phyloP scores from a whole-genome alignment of 2,329 filamentous ascomycete genomes.

The Penicillium sp. region DNA sequence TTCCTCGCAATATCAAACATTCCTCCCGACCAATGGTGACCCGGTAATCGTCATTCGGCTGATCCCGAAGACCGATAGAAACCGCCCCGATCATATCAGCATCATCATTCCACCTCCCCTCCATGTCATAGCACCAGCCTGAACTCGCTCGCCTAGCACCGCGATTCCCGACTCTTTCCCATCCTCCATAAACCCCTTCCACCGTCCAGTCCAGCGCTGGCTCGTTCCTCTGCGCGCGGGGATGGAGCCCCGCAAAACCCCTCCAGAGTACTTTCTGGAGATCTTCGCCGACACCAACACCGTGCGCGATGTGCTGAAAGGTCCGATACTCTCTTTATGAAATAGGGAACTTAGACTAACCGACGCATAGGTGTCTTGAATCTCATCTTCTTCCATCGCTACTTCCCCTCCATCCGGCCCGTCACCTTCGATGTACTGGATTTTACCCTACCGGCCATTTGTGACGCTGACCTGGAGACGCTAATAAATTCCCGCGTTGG shows the following conservation, averaged over 20 bases:
- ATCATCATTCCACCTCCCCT: constrained; percentile 11
- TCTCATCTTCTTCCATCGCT: constrained; percentile 98
- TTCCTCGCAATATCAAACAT: too few species aligned
- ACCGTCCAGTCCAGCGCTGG: constrained; percentile 10
- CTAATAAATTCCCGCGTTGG: constrained; percentile 84
- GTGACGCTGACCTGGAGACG: constrained; percentile 85
- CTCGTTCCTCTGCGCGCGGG: constrained; percentile 20
- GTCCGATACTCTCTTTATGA: too few species aligned
- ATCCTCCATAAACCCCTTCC: neutral
- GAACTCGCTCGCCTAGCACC: too few species aligned
- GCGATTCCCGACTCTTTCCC: too few species aligned
- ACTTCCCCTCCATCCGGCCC: constrained; percentile 81
- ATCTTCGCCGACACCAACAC: constrained; percentile 86
- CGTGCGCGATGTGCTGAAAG: constrained; percentile 89
- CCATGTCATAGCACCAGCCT: too few species aligned
- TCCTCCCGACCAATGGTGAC: constrained; percentile 19
- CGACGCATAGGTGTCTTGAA: constrained; percentile 68
- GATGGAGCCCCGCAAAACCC: constrained; percentile 59
- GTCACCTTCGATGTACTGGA: constrained; percentile 84
- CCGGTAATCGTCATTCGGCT: constrained; percentile 20
- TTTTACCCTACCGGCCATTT: constrained; percentile 79
- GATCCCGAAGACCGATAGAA: constrained; percentile 21
- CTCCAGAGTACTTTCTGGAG: constrained; percentile 87
- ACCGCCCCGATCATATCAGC: constrained; percentile 17
- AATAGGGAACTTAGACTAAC: too few species aligned